A percentile compares a stretch with the other conserved stretches of the same genome.
Conservation (phyloP, 2,329 filamentous ascomycete genomes). For the Zasmidium citrigriseum region DNA sequence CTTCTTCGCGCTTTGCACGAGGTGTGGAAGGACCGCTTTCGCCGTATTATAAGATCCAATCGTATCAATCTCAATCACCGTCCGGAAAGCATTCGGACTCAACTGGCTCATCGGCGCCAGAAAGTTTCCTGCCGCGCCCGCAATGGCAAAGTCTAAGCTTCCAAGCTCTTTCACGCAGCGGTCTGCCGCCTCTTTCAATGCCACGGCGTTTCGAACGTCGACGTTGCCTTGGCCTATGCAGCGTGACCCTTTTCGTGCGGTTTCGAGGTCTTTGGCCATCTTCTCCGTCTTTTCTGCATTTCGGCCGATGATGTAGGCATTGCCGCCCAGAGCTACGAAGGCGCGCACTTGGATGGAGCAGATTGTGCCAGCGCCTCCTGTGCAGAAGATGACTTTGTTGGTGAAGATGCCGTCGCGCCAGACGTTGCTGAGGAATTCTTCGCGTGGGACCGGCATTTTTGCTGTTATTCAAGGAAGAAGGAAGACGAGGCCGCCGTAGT, state of each 20-base stretch:
- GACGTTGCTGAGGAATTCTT: slow-evolving; percentile 75
- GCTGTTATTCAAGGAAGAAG: background rate
- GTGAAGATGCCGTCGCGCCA: slow-evolving; percentile 88
- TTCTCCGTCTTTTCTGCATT: slow-evolving; percentile 84
- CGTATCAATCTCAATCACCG: slow-evolving; percentile 95
- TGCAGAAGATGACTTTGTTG: slow-evolving; percentile 90
- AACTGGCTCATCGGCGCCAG: slow-evolving; percentile 80
- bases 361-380: slow-evolving; percentile 89
- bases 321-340: slow-evolving; percentile 84
- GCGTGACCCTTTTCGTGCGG: slow-evolving; percentile 73
- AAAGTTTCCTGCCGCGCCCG: slow-evolving; percentile 95
- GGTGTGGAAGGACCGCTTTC: slow-evolving; percentile 83
- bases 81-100: slow-evolving; percentile 86
- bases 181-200: slow-evolving; percentile 72
- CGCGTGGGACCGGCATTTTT: slow-evolving; percentile 59
- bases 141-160: slow-evolving; percentile 88
- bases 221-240: slow-evolving; percentile 80
- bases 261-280: slow-evolving; percentile 79
- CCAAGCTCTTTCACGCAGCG: slow-evolving; percentile 81
- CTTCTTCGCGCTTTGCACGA: slow-evolving; percentile 71
- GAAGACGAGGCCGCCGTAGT: background rate
- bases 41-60: slow-evolving; percentile 92
- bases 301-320: slow-evolving; percentile 91
- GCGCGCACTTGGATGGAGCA: slow-evolving; percentile 93
- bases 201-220: slow-evolving; percentile 68